Percentiles rank a stretch among this genome's conserved stretches.
Evolutionary conservation across 768 basidiomycete genomes (phyloP).

Genomic region (Mycena pura): DNA sequence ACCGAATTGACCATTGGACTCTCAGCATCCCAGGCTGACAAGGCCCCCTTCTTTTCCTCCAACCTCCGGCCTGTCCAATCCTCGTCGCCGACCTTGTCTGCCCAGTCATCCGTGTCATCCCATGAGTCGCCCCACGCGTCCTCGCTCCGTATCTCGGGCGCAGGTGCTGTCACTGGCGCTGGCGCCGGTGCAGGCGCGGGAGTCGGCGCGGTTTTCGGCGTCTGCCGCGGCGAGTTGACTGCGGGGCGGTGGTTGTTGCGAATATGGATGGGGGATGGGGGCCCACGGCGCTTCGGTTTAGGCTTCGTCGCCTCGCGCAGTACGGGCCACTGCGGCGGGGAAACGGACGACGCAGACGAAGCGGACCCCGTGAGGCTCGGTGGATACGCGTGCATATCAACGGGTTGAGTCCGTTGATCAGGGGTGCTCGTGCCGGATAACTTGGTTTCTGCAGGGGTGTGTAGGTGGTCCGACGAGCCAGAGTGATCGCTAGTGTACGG

Average conservation of each 20-base stretch:
- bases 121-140: constrained; percentile 56
- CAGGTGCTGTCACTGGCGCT: constrained; percentile 27
- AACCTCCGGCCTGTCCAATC: constrained; percentile 52
- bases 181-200: constrained; percentile 21
- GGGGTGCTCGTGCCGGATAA: constrained; percentile 43
- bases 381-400: constrained; percentile 64
- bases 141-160: constrained; percentile 33
- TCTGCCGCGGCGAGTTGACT: constrained; percentile 39
- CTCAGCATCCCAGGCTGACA: constrained; percentile 34
- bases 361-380: constrained; percentile 57
- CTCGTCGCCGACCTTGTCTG: constrained; percentile 51
- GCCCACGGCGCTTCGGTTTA: constrained; percentile 47
- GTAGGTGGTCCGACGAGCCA: constrained; percentile 34
- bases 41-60: constrained; percentile 43
- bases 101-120: constrained; percentile 62
- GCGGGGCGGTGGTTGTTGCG: constrained; percentile 39
- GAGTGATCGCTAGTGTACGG: constrained; percentile 26
- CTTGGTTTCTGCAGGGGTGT: constrained; percentile 48
- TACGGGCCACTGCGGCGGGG: constrained; percentile 34
- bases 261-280: constrained; percentile 51
- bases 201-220: constrained; percentile 19
- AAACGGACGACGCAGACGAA: constrained; percentile 38
- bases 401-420: too few species aligned
- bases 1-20: constrained; percentile 21
- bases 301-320: constrained; percentile 39